phyloP scores from a whole-genome alignment of 176 grass and related monocot genomes.

The Hordeum marinum region DNA sequence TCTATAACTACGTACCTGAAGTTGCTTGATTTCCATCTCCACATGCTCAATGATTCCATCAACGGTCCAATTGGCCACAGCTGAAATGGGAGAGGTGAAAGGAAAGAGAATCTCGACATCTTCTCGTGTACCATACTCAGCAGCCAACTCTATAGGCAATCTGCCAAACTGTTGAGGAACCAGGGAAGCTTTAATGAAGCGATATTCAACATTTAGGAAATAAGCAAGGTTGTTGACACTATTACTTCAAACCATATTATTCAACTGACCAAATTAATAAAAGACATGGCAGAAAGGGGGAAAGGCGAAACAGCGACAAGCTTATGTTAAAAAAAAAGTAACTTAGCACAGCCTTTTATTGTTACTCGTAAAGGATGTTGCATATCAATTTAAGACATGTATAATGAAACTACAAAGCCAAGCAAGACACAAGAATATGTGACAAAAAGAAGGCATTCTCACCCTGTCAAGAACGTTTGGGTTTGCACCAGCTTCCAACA shows the following conservation, averaged over 20 bases:
- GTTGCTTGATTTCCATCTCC: constrained; percentile 9
- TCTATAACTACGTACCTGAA: neutral
- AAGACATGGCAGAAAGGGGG: neutral
- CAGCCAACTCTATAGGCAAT: constrained; percentile 51
- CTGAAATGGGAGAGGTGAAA: constrained; percentile 10
- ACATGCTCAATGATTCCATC: neutral
- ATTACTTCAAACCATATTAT: neutral
- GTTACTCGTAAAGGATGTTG: neutral
- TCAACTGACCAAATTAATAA: neutral
- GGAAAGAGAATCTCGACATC: constrained; percentile 46
- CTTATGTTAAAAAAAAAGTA: neutral
- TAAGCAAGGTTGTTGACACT: neutral
- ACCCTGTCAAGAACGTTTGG: neutral
- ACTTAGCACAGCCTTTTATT: neutral
- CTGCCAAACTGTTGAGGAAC: constrained; percentile 29
- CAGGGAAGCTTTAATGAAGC: no score
- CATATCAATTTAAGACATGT: neutral
- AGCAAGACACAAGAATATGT: neutral
- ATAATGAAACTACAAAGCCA: neutral
- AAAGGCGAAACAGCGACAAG: neutral
- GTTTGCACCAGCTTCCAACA: constrained; percentile 7
- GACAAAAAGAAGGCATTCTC: neutral
- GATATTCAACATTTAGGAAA: neutral
- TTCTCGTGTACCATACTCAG: constrained; percentile 30
- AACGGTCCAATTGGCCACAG: neutral